Evolutionary conservation across 495 filamentous ascomycete species (phyloP), one percentile per base, ranked within the genome.

Genomic region (Jackrogersella minutella): DNA sequence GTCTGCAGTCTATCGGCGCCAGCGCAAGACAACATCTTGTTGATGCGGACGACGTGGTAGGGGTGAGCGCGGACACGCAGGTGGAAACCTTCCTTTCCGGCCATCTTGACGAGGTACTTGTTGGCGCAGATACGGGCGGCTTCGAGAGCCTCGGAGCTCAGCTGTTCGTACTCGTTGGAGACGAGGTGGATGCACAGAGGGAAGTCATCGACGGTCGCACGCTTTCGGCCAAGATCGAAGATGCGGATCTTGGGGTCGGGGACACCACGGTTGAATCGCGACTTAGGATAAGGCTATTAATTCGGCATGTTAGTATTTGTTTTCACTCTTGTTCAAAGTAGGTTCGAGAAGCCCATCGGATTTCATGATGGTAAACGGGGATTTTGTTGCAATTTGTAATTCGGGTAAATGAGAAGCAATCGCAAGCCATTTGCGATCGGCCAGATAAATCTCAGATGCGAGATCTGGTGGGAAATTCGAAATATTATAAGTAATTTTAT

Each of bases 21-120:
- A 74, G 95, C 95, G 80, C 95, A 98, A 68, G 94, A 97, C 90
- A 99, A 91, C 95, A 99, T 98, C 88, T 99, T 99, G 91, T 99
- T 99, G 92, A 99, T 99, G 82, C 95, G 95, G 85, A 97, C 87
- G 82, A 98, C 94, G 85, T 99, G 95, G 93, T 91, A 97, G 65
- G 95, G 95, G 87, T 98, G 95, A 74, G 92, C 94, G 79, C 95
- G 94, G 79, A 99, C 90, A 74, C 95, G 93, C 74, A 99, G 84
- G 82, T 99, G 95, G 93, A 99, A 99, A 82, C 89, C 87, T 90
- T 99, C 95, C 88, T 99, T 99, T 83, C 95, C 95, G 78, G 90
- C 89, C 74, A 86, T 82, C 88, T 98, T 98, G 84, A 97, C 93
- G 73, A 99, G 87, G 86, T 98, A 94, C 91, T 97, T 97, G 89